Conservation (phyloP, 257 asterid genomes). For the Solanum lycopersicoides region DNA sequence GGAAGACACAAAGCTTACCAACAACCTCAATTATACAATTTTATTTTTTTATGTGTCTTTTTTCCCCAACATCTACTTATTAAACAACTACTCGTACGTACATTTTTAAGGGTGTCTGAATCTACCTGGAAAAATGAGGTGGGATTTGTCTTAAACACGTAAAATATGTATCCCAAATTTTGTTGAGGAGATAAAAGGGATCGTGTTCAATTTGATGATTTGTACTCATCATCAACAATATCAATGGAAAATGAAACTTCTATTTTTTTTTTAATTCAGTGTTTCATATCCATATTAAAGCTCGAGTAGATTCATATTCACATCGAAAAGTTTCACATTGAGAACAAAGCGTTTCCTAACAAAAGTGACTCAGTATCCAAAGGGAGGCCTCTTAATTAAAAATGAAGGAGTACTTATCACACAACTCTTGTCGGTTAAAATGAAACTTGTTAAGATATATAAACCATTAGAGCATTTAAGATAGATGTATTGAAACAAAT, state of each 20-base stretch:
- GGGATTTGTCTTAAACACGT: not conserved
- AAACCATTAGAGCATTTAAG: too few species aligned
- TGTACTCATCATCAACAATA: not conserved
- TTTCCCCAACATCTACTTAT: not conserved
- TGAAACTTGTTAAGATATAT: too few species aligned
- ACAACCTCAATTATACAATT: slow-evolving; percentile 10
- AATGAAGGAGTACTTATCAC: too few species aligned
- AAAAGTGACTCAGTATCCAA: too few species aligned
- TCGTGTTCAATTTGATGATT: not conserved
- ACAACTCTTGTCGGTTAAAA: too few species aligned
- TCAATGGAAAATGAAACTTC: not conserved
- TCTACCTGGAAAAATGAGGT: slow-evolving; percentile 52
- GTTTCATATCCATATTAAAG: too few species aligned
- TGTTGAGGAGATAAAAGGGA: not conserved
- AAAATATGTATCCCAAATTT: not conserved
- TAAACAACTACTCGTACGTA: not conserved
- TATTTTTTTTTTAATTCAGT: too few species aligned
- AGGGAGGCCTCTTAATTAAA: too few species aligned
- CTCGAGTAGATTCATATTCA: too few species aligned
- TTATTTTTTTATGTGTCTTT: not conserved
- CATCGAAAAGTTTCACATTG: too few species aligned
- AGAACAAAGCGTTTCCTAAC: too few species aligned
- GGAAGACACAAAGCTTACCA: not conserved
- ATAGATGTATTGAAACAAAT: too few species aligned
- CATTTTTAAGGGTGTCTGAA: slow-evolving; percentile 25